phyloP scores from a whole-genome alignment of 1,284 basidiomycete genomes.

The Austroboletus niveus region DNA sequence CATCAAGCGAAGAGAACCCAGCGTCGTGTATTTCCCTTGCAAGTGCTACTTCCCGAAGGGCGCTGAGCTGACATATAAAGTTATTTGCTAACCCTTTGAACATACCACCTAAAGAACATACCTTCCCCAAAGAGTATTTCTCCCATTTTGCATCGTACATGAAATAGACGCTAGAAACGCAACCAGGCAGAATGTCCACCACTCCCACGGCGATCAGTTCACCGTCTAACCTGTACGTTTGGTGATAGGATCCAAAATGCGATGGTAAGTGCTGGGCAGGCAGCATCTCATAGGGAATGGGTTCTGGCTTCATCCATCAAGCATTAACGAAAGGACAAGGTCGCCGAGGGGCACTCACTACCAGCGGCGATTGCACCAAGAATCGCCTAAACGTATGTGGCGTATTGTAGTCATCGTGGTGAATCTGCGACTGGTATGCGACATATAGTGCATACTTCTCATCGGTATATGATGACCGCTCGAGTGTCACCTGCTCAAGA shows the following conservation, averaged over 20 bases:
- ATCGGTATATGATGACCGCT: constrained; percentile 69
- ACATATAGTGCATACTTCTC: constrained; percentile 82
- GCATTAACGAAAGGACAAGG: not conserved
- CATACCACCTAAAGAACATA: constrained; percentile 26
- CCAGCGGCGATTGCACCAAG: constrained; percentile 76
- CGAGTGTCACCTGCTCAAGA: constrained; percentile 59
- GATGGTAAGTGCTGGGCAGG: constrained; percentile 59
- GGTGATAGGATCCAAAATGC: constrained; percentile 85
- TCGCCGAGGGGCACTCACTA: constrained; percentile 42
- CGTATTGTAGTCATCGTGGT: constrained; percentile 61
- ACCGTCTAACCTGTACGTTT: constrained; percentile 81
- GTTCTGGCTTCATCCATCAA: constrained; percentile 38
- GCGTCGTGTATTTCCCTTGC: constrained; percentile 70
- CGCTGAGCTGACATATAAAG: constrained; percentile 64
- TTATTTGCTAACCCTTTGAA: constrained; percentile 2
- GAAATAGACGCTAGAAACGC: constrained; percentile 96
- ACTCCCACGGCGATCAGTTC: constrained; percentile 86
- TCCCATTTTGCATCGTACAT: constrained; percentile 86
- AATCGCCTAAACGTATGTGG: constrained; percentile 66
- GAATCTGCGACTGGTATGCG: constrained; percentile 76
- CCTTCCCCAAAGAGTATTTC: constrained; percentile 81
- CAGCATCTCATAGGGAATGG: constrained; percentile 55
- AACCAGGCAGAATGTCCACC: constrained; percentile 86
- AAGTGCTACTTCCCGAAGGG: constrained; percentile 75
- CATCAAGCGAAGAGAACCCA: constrained; percentile 61